phyloP scores from a whole-genome alignment of 441 rosid species.

The Adansonia madagascariensis region DNA sequence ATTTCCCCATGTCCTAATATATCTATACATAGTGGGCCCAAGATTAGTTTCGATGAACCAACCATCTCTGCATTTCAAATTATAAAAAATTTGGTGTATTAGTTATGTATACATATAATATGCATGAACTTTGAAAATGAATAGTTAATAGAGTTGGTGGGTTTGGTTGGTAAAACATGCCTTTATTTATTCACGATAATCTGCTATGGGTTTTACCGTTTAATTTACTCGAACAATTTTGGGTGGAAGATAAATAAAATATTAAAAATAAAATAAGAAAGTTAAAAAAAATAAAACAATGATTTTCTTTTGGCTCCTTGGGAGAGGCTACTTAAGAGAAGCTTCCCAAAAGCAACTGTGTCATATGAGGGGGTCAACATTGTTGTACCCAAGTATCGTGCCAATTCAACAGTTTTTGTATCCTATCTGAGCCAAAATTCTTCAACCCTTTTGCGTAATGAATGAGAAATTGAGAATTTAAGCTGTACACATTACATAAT shows the following conservation, averaged over 20 bases:
- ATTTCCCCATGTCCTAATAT: background rate
- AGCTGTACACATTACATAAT: background rate
- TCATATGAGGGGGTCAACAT: too few species aligned
- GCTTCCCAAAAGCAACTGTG: too few species aligned
- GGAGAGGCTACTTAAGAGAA: too few species aligned
- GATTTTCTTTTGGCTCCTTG: background rate
- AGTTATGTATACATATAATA: background rate
- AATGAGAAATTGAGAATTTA: background rate
- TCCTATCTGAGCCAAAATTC: background rate
- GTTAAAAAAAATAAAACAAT: background rate
- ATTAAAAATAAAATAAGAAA: background rate
- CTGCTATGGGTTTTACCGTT: background rate
- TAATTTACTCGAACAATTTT: background rate
- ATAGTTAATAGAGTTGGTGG: constrained; percentile 12
- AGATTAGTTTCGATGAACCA: constrained; percentile 13
- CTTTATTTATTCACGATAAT: background rate
- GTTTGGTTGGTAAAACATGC: background rate
- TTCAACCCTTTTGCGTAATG: constrained; percentile 1
- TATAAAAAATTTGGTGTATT: background rate
- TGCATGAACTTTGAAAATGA: background rate
- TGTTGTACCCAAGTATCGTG: too few species aligned
- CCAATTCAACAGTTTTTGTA: too few species aligned
- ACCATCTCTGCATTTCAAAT: background rate
- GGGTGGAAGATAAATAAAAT: background rate
- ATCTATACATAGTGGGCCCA: background rate